These are phyloP conservation scores for Wickerhamomyces silvicola DNA, from an alignment of 805 yeast genomes.

Conservation along the genomic window DNA sequence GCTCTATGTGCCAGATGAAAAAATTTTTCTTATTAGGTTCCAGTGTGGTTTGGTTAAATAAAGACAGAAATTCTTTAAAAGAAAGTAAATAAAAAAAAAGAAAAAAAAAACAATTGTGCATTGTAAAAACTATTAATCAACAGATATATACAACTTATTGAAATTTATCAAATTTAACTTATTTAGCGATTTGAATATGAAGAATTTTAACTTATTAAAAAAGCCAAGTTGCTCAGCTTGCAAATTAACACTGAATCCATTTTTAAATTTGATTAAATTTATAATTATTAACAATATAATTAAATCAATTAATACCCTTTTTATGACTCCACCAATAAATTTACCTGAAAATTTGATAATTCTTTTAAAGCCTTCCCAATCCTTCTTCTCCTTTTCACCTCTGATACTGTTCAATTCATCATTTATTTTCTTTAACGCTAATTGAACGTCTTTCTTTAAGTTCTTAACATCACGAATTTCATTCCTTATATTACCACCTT, in stretches of 20 bases:
- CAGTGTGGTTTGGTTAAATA: too few species aligned
- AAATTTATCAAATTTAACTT: constrained; percentile 13
- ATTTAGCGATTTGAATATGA: constrained; percentile 12
- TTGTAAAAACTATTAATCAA: constrained; percentile 13
- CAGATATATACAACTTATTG: constrained; percentile 15
- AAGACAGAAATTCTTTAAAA: too few species aligned
- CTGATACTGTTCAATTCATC: constrained; percentile 17
- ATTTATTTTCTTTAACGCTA: constrained; percentile 18
- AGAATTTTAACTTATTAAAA: constrained; percentile 5
- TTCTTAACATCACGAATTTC: constrained; percentile 15
- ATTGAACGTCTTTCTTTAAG: constrained; percentile 20
- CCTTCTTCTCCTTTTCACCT: constrained; percentile 4
- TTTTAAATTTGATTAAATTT: constrained; percentile 16
- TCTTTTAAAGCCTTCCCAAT: constrained; percentile 8
- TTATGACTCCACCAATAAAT: constrained; percentile 7
- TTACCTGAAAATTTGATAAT: constrained; percentile 4
- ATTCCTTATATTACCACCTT: constrained; percentile 6
- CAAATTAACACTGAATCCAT: constrained; percentile 14
- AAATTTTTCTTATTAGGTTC: too few species aligned
- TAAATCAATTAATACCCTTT: constrained; percentile 14
- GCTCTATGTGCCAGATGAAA: too few species aligned
- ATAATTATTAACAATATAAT: constrained; percentile 13
- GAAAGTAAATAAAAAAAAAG: too few species aligned
- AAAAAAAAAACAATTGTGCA: too few species aligned
- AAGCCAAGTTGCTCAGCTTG: constrained; percentile 4